Base-by-base conservation (phyloP, 164 flowering plant genomes). In the Litsea cubeba region DNA sequence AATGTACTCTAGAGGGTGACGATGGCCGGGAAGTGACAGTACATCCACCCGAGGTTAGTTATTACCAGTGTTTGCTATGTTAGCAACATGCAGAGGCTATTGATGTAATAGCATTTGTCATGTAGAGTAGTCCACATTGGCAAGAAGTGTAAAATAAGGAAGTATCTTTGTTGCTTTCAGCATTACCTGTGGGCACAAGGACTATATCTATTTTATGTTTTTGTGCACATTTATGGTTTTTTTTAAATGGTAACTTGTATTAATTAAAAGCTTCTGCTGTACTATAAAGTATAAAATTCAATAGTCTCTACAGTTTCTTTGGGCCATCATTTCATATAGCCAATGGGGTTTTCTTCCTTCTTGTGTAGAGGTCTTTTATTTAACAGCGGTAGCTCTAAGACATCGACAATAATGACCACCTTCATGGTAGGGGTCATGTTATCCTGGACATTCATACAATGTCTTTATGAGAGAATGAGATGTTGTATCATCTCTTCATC, bases 1-100 rank as follows among this genome's bases (percentile, higher is more conserved):
- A 95, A 75, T 93, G 98, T 83, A 79, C 96, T 60, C 70, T 92
- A 50, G 97, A 88, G 71, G 99, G 97, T 71, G 98, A 93, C 74
- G 86, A 92, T 86, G 89, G 91, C 71, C 92, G 89, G 72, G 91
- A 90, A 86, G 90, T 95, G 73, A 83, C 84, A 69, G 77, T 95
- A 22, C 94, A 95, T 82, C 89, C 93, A 40, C 96, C 96, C 22
- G 98, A 95, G 91, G 99, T 93, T 63, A 71, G 85, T 72, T 25
- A 7, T 60, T 76, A 12, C n/a, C 18, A 5, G 15, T 24, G 32
- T 62, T 73, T 23, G 18, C n/a, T 54, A 20, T 62, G 7, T 69
- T 54, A 6, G 7, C 5, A 32, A 40, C 24, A 6, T 54, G 28
- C 35, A 12, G 18, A 50, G 30, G 57, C 62, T 2, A 7, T 50